Conservation (phyloP, 768 basidiomycete species). For the Panus rudis region DNA sequence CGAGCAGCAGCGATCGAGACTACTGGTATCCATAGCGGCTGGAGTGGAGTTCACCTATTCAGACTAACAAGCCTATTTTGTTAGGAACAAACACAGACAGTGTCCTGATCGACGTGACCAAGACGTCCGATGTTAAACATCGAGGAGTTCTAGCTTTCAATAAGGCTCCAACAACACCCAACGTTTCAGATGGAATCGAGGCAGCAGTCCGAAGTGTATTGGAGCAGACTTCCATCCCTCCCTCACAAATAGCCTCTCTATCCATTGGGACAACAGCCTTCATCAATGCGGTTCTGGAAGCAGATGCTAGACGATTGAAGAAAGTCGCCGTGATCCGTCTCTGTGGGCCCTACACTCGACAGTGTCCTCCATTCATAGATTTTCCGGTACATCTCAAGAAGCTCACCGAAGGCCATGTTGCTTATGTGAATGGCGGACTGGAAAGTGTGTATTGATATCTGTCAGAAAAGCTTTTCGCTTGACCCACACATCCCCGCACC, state of each 20-base stretch:
- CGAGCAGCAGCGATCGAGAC: not conserved
- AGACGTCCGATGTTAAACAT: constrained; percentile 23
- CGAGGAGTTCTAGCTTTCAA: constrained; percentile 31
- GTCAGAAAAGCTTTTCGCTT: not conserved
- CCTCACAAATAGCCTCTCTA: constrained; percentile 38
- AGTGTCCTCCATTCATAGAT: constrained; percentile 49
- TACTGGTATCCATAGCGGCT: not conserved
- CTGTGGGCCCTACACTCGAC: constrained; percentile 51
- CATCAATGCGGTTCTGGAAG: constrained; percentile 49
- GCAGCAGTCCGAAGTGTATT: constrained; percentile 41
- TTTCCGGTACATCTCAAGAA: constrained; percentile 34
- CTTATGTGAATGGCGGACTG: constrained; percentile 33
- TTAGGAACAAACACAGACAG: constrained; percentile 36
- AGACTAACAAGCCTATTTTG: no score
- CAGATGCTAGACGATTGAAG: constrained; percentile 42
- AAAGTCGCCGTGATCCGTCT: constrained; percentile 61
- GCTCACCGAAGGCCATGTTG: constrained; percentile 28
- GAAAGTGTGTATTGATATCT: constrained; percentile 24
- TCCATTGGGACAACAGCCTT: constrained; percentile 56
- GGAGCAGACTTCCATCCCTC: constrained; percentile 27
- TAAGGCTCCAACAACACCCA: constrained; percentile 50
- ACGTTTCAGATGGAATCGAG: constrained; percentile 55
- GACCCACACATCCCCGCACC: constrained; percentile 10
- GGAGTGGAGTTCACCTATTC: not conserved
- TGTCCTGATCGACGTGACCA: constrained; percentile 29